phyloP scores from a whole-genome alignment of 352 stramenopile genomes.

The Globisporangium mamillatum region DNA sequence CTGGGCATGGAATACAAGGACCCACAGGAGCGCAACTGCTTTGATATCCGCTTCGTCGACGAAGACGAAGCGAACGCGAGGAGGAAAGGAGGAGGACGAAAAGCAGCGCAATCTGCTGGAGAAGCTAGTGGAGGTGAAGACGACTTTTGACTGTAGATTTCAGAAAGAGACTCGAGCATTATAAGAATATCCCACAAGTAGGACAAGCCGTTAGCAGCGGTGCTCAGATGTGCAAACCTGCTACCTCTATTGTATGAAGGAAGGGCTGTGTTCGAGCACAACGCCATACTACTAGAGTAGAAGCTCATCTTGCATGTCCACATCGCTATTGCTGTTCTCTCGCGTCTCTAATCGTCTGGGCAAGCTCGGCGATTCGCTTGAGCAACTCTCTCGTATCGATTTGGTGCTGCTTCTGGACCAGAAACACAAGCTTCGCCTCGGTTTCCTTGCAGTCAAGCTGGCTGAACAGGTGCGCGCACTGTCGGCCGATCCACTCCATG shows the following conservation, averaged over 20 bases:
- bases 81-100: conserved; percentile 9
- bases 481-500: conserved; percentile 53
- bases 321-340: background rate
- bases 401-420: conserved; percentile 36
- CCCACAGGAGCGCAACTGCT: conserved; percentile 71
- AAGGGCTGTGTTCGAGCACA: no score
- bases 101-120: background rate
- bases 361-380: conserved; percentile 15
- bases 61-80: conserved; percentile 68
- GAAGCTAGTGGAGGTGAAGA: background rate
- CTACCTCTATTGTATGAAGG: no score
- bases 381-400: conserved; percentile 7
- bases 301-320: no score
- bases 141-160: background rate
- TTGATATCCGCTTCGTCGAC: conserved; percentile 78
- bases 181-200: no score
- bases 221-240: no score
- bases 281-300: no score
- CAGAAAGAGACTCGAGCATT: no score
- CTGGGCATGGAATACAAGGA: conserved; percentile 85
- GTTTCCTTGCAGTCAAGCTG: conserved; percentile 61
- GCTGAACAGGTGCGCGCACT: conserved; percentile 60
- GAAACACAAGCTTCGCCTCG: conserved; percentile 31
- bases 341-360: conserved; percentile 5
- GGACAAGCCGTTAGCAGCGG: no score